phyloP scores from a whole-genome alignment of 108 stramenopile species.

The Cyclotella cryptica region DNA sequence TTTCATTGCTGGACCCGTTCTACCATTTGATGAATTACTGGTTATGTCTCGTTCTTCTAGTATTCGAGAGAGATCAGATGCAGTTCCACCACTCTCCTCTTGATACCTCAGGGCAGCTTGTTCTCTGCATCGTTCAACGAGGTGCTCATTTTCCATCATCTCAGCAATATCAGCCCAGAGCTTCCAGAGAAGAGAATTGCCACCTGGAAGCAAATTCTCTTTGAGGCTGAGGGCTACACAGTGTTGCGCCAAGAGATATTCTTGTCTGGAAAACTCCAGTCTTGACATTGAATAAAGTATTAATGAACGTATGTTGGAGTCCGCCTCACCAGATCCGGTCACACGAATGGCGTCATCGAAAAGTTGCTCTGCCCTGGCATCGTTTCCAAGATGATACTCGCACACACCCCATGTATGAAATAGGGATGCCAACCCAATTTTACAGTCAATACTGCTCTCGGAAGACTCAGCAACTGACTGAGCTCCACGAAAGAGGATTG shows the following conservation, averaged over 20 bases:
- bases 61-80: slow-evolving; percentile 42
- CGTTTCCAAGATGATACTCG: slow-evolving; percentile 74
- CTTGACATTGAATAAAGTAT: slow-evolving; percentile 75
- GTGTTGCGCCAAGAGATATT: slow-evolving; percentile 75
- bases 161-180: slow-evolving; percentile 75
- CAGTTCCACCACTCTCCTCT: slow-evolving; percentile 49
- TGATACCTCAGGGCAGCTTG: slow-evolving; percentile 39
- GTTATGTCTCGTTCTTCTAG: slow-evolving; percentile 33
- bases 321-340: slow-evolving; percentile 52
- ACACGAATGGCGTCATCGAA: slow-evolving; percentile 77
- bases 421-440: slow-evolving; percentile 56
- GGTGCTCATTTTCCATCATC: slow-evolving; percentile 60
- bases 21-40: slow-evolving; percentile 16
- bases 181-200: slow-evolving; percentile 65
- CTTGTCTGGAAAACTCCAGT: slow-evolving; percentile 58
- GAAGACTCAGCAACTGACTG: slow-evolving; percentile 45
- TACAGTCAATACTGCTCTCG: slow-evolving; percentile 23
- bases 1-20: slow-evolving; percentile 49
- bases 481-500: slow-evolving; percentile 66
- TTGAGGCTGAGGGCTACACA: slow-evolving; percentile 75
- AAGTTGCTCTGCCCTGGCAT: slow-evolving; percentile 59
- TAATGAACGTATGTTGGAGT: slow-evolving; percentile 56
- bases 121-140: slow-evolving; percentile 59
- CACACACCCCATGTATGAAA: slow-evolving; percentile 77
- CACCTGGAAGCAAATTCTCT: slow-evolving; percentile 67